Percentiles rank a stretch among this genome's conserved stretches.
These are phyloP conservation scores for Saccharomyces hybrid DNA, from an alignment of 1,139 yeast species.

Conservation along the genomic window DNA sequence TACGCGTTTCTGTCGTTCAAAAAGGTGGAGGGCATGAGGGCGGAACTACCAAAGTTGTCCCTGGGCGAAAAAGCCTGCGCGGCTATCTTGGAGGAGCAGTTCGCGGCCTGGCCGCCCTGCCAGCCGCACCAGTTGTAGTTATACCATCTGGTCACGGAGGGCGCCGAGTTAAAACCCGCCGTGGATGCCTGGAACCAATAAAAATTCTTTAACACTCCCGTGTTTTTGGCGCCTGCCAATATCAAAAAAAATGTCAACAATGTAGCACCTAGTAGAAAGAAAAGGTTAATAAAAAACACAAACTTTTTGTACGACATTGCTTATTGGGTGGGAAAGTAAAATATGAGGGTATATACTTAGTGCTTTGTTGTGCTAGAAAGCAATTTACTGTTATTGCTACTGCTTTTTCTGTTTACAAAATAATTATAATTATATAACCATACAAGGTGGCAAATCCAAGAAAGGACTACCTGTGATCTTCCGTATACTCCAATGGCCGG, in stretches of 20 bases:
- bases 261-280: slow-evolving; percentile 31
- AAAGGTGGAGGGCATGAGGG: slow-evolving; percentile 45
- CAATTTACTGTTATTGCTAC: no score
- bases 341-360: not conserved
- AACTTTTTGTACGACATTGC: slow-evolving; percentile 18
- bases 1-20: slow-evolving; percentile 38
- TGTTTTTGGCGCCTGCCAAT: slow-evolving; percentile 49
- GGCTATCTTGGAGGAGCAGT: slow-evolving; percentile 9
- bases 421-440: no score
- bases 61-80: slow-evolving; percentile 61
- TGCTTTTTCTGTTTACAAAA: not conserved
- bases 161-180: slow-evolving; percentile 42
- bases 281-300: slow-evolving; percentile 19
- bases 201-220: slow-evolving; percentile 44
- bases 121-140: slow-evolving; percentile 53
- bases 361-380: not conserved
- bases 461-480: no score
- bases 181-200: slow-evolving; percentile 68
- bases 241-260: slow-evolving; percentile 52
- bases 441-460: not conserved
- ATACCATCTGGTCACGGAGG: slow-evolving; percentile 54
- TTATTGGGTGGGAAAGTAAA: not conserved
- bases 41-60: slow-evolving; percentile 51
- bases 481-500: not conserved
- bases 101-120: slow-evolving; percentile 21